phyloP scores from a whole-genome alignment of 2,329 filamentous ascomycete genomes.

The Metarhizium brunneum region DNA sequence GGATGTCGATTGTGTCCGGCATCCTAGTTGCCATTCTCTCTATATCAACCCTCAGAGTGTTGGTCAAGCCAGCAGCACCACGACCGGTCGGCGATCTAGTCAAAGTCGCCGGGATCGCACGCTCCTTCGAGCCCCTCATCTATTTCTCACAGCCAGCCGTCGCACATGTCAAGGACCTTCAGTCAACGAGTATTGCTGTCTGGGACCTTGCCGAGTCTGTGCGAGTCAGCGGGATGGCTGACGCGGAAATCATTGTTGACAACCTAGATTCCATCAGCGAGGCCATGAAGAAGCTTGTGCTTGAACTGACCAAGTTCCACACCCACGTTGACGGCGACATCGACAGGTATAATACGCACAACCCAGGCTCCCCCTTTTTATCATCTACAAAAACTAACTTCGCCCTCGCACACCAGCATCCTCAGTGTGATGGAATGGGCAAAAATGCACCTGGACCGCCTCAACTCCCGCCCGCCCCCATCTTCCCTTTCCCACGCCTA shows the following conservation, averaged over 20 bases:
- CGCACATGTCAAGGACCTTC: conserved; percentile 75
- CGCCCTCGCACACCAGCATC: conserved; percentile 46
- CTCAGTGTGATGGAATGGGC: conserved; percentile 96
- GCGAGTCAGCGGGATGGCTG: conserved; percentile 82
- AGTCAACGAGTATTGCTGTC: conserved; percentile 85
- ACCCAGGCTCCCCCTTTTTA: not conserved
- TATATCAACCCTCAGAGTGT: conserved; percentile 52
- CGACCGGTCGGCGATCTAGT: conserved; percentile 56
- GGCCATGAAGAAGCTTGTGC: conserved; percentile 71
- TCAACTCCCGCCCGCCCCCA: conserved; percentile 52
- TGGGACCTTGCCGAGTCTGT: conserved; percentile 93
- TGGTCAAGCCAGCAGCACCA: conserved; percentile 57
- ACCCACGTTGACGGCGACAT: conserved; percentile 89
- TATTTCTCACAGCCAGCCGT: conserved; percentile 90
- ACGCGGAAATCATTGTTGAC: conserved; percentile 73
- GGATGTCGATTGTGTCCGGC: conserved; percentile 56
- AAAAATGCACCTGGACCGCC: conserved; percentile 67
- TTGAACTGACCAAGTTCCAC: conserved; percentile 87
- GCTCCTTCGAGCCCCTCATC: conserved; percentile 87
- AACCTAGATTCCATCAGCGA: conserved; percentile 82
- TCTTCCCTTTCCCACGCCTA: conserved; percentile 57
- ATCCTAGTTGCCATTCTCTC: conserved; percentile 54
- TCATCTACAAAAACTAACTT: not conserved
- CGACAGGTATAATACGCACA: conserved; percentile 49
- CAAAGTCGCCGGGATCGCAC: conserved; percentile 81